Evolutionary conservation across 2,329 filamentous ascomycete genomes (phyloP).

Genomic region (Neonectria ditissima): DNA sequence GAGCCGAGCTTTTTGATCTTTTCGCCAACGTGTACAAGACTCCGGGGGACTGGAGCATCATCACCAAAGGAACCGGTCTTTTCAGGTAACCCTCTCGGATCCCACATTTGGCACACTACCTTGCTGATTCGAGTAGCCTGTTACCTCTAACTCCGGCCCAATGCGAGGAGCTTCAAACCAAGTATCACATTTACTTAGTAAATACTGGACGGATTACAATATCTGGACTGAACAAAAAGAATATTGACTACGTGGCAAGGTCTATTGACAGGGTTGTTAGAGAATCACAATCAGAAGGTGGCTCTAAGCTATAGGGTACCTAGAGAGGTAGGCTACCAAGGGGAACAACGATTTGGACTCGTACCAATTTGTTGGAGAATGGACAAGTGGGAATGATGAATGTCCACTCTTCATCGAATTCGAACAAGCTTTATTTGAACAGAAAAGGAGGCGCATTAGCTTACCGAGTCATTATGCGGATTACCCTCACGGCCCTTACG

Average conservation of each 20-base stretch:
- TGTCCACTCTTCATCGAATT: no score
- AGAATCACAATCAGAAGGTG: not conserved
- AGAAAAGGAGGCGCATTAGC: not conserved
- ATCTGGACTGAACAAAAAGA: slow-evolving; percentile 18
- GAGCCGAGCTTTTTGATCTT: slow-evolving; percentile 16
- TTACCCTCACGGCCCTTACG: no score
- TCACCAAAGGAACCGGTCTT: slow-evolving; percentile 26
- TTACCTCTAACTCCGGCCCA: slow-evolving; percentile 13
- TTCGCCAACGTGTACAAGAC: slow-evolving; percentile 21
- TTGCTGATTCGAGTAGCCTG: slow-evolving; percentile 15
- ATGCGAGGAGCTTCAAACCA: slow-evolving; percentile 23
- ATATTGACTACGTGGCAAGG: slow-evolving; percentile 26
- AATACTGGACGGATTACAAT: slow-evolving; percentile 19
- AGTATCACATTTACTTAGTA: slow-evolving; percentile 30
- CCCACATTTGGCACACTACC: no score
- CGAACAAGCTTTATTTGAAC: not conserved
- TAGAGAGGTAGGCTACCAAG: no score
- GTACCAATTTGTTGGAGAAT: not conserved
- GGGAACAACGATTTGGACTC: not conserved
- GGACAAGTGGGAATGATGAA: no score
- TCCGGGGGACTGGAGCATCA: slow-evolving; percentile 29
- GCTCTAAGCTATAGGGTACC: not conserved
- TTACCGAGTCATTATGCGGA: no score
- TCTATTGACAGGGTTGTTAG: slow-evolving; percentile 19
- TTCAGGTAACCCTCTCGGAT: no score